Evolutionary conservation across 495 filamentous ascomycete species (phyloP).

Genomic region (Penicillium daleae): DNA sequence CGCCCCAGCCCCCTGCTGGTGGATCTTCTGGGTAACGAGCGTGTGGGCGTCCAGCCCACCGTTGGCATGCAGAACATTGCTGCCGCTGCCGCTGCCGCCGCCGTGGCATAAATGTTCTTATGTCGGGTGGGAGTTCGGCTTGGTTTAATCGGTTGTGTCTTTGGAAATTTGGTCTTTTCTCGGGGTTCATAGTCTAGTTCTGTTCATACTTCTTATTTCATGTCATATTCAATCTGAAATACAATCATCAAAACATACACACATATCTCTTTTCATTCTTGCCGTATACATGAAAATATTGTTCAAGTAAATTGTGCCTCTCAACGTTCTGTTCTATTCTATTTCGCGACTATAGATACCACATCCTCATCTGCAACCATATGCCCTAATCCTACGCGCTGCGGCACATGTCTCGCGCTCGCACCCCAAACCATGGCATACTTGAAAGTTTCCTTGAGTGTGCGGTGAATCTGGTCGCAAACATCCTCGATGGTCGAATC

Average conservation of each 20-base stretch:
- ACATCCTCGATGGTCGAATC: slow-evolving; percentile 94
- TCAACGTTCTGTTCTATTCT: slow-evolving; percentile 7
- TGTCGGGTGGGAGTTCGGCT: slow-evolving; percentile 22
- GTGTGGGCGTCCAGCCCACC: slow-evolving; percentile 83
- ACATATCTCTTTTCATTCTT: slow-evolving; percentile 4
- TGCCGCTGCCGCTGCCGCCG: slow-evolving; percentile 42
- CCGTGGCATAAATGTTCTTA: slow-evolving; percentile 32
- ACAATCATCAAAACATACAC: slow-evolving; percentile 9
- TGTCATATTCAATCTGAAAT: slow-evolving; percentile 20
- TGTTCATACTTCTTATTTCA: slow-evolving; percentile 23
- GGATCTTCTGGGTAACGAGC: slow-evolving; percentile 89
- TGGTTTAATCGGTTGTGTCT: slow-evolving; percentile 11
- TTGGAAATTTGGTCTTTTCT: slow-evolving; percentile 16
- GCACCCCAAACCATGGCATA: slow-evolving; percentile 98
- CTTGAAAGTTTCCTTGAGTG: slow-evolving; percentile 97
- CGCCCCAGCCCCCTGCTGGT: slow-evolving; percentile 83
- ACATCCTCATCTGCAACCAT: slow-evolving; percentile 94
- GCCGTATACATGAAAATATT: background rate
- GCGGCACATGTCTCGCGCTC: slow-evolving; percentile 91
- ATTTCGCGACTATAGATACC: slow-evolving; percentile 79
- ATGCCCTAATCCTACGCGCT: slow-evolving; percentile 89
- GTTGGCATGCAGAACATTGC: slow-evolving; percentile 56
- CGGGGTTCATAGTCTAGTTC: slow-evolving; percentile 11
- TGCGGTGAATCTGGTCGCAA: slow-evolving; percentile 93
- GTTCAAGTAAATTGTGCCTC: background rate